These are phyloP conservation scores for Fusarium chaquense DNA, from an alignment of 2,329 filamentous ascomycete genomes.

Conservation along the genomic window DNA sequence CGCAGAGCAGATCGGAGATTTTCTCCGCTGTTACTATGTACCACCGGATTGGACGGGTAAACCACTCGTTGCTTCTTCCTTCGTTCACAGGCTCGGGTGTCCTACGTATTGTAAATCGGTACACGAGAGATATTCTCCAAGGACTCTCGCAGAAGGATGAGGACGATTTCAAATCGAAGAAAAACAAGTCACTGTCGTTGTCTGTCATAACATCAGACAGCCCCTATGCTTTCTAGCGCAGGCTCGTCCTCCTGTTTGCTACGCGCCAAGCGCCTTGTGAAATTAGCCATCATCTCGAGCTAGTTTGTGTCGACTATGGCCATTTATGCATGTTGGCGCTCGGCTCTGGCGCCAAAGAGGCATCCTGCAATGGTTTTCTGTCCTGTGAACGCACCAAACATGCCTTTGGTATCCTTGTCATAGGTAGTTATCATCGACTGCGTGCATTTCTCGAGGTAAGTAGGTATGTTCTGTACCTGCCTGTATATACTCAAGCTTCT, in stretches of 20 bases:
- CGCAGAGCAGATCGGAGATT: slow-evolving; percentile 16
- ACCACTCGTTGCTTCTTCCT: slow-evolving; percentile 8
- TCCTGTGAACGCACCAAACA: neutral
- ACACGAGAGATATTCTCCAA: neutral
- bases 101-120: neutral
- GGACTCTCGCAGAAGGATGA: neutral
- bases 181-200: neutral
- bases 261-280: neutral
- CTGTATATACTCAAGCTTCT: neutral
- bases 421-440: neutral
- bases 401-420: neutral
- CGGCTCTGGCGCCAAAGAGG: slow-evolving; percentile 5
- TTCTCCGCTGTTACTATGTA: neutral
- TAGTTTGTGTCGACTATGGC: neutral
- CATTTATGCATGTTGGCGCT: neutral
- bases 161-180: neutral
- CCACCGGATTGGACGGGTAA: slow-evolving; percentile 17
- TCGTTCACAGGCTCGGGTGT: slow-evolving; percentile 5
- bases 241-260: slow-evolving; percentile 3
- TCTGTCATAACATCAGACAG: neutral
- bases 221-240: slow-evolving; percentile 9
- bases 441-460: neutral
- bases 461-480: neutral
- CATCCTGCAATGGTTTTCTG: neutral
- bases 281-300: neutral